Conservation (phyloP, 2,329 filamentous ascomycete genomes). For the Venturia oleaginea region DNA sequence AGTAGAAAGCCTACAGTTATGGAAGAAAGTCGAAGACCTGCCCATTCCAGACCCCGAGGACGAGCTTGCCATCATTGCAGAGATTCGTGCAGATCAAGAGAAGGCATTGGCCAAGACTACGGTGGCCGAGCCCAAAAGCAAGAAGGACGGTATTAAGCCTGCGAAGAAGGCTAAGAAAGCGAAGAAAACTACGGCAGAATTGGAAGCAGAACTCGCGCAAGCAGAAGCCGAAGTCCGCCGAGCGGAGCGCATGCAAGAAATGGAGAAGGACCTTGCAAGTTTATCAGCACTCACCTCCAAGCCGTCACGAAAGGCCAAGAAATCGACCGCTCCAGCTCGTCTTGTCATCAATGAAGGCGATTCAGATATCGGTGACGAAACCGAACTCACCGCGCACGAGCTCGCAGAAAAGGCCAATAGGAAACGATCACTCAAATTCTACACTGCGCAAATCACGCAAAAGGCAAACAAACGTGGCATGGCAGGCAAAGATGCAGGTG, state of each 20-base stretch:
- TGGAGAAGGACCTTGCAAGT: slow-evolving; percentile 65
- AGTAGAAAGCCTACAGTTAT: slow-evolving; percentile 69
- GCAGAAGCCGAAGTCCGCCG: slow-evolving; percentile 45
- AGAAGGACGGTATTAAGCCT: slow-evolving; percentile 3
- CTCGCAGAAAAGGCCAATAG: slow-evolving; percentile 79
- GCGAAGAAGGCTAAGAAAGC: slow-evolving; percentile 30
- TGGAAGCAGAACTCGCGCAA: slow-evolving; percentile 44
- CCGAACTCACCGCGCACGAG: slow-evolving; percentile 64
- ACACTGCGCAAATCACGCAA: slow-evolving; percentile 94
- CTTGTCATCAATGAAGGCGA: slow-evolving; percentile 46
- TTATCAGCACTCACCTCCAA: slow-evolving; percentile 53
- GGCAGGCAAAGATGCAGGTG: slow-evolving; percentile 64
- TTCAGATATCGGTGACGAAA: slow-evolving; percentile 92
- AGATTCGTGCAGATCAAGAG: slow-evolving; percentile 26
- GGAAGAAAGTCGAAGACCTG: slow-evolving; percentile 65
- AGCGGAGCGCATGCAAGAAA: slow-evolving; percentile 43
- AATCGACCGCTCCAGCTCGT: slow-evolving; percentile 29
- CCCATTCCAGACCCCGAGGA: slow-evolving; percentile 39
- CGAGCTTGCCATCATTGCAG: slow-evolving; percentile 27
- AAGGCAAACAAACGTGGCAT: slow-evolving; percentile 78
- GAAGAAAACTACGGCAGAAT: slow-evolving; percentile 40
- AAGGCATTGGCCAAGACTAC: slow-evolving; percentile 13
- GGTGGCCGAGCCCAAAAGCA: not conserved
- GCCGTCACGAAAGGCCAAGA: slow-evolving; percentile 39
- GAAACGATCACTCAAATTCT: slow-evolving; percentile 92